phyloP scores from a whole-genome alignment of 192 early-diverging fungal species.

The Podila verticillata region DNA sequence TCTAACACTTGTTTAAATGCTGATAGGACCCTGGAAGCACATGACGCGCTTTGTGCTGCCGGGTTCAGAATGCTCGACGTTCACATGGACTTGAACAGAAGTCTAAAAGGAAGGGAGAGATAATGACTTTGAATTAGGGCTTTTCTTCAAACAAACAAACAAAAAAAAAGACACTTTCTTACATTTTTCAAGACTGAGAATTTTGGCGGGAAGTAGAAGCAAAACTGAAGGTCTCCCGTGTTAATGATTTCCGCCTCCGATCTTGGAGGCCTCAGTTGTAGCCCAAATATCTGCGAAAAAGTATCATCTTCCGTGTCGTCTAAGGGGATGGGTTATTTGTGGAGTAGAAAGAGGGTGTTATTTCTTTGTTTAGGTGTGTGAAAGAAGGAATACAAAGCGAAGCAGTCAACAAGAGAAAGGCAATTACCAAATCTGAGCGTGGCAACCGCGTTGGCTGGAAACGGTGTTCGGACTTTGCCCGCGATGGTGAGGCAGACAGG shows the following conservation, averaged over 20 bases:
- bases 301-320: no score
- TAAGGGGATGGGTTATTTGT: no score
- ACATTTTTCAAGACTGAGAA: not conserved
- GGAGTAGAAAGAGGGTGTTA: no score
- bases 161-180: no score
- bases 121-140: not conserved
- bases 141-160: no score
- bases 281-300: no score
- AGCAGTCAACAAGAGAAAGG: not conserved
- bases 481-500: not conserved
- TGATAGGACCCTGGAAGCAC: not conserved
- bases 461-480: not conserved
- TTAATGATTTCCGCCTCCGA: no score
- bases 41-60: not conserved
- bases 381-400: not conserved
- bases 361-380: no score
- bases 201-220: not conserved
- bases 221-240: no score
- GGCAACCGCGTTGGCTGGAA: not conserved
- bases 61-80: not conserved
- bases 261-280: no score
- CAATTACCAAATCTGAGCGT: not conserved
- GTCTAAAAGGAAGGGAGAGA: not conserved
- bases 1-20: no score
- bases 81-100: not conserved